These are phyloP conservation scores for Zanthoxylum bungeanum DNA, from an alignment of 345 rosid species.

Conservation along the genomic window DNA sequence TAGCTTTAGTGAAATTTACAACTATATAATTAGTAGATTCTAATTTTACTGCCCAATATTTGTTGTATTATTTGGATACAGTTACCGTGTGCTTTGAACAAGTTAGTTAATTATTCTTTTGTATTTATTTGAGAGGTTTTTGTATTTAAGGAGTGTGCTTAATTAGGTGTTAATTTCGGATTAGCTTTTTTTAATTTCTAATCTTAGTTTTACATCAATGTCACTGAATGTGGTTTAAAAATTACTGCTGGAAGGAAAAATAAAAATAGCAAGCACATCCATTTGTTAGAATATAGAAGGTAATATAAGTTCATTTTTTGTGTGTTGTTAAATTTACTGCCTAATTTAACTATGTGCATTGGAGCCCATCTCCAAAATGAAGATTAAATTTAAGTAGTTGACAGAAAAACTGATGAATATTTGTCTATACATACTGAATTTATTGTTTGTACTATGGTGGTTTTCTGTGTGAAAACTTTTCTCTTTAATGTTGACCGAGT, in stretches of 20 bases:
- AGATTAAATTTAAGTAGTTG: not conserved
- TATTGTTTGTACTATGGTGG: not conserved
- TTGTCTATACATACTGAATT: not conserved
- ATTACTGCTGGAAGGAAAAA: not conserved
- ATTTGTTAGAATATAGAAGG: not conserved
- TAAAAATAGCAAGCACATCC: not conserved
- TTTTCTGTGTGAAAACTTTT: not conserved
- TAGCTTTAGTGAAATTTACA: not conserved
- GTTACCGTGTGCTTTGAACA: not conserved
- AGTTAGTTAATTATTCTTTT: not conserved
- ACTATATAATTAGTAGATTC: not conserved
- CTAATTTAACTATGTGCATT: too few relatives aligned
- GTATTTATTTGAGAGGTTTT: not conserved
- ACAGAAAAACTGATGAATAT: not conserved
- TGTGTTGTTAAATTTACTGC: too few relatives aligned
- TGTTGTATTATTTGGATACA: not conserved
- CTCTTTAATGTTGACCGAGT: not conserved
- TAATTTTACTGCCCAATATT: not conserved
- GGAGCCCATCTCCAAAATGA: not conserved
- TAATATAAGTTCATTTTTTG: not conserved
- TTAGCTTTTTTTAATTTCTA: too few relatives aligned
- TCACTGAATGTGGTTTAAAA: not conserved
- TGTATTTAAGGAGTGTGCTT: not conserved
- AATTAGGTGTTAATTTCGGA: not conserved
- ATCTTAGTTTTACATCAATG: not conserved